Evolutionary conservation across 129 eudicot genomes (phyloP).

Genomic region (Scalesia atractyloides): DNA sequence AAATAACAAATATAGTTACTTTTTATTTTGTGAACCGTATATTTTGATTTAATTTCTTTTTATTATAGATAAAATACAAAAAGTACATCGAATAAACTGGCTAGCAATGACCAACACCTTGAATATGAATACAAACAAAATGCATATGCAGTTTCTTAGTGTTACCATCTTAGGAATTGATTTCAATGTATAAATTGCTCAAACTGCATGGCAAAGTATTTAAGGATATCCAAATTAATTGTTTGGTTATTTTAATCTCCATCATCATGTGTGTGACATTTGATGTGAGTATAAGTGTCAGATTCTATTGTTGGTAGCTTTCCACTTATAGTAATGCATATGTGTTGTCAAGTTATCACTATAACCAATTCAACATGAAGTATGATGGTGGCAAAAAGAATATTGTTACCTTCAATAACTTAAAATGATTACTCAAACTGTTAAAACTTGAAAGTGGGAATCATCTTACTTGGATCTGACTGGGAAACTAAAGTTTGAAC

Average conservation of each 20-base stretch:
- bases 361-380: conserved; percentile 9
- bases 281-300: conserved; percentile 21
- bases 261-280: conserved; percentile 28
- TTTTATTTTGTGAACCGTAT: neutral
- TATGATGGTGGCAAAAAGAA: neutral
- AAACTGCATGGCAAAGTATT: conserved; percentile 17
- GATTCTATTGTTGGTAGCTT: conserved; percentile 22
- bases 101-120: neutral
- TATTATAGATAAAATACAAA: neutral
- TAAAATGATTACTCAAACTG: neutral
- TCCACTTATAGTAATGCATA: conserved; percentile 29
- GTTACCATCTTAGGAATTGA: conserved; percentile 34
- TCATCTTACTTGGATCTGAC: too few relatives aligned
- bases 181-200: conserved; percentile 28
- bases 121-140: conserved; percentile 21
- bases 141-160: conserved; percentile 37
- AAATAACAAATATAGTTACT: neutral
- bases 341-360: conserved; percentile 25
- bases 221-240: conserved; percentile 5
- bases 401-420: neutral
- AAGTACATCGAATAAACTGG: conserved; percentile 8
- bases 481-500: too few relatives aligned
- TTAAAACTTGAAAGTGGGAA: neutral
- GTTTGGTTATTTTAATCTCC: conserved; percentile 5
- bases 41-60: neutral